Evolutionary conservation across 2,329 filamentous ascomycete species (phyloP).

Genomic region (Elsinoe arachidis): DNA sequence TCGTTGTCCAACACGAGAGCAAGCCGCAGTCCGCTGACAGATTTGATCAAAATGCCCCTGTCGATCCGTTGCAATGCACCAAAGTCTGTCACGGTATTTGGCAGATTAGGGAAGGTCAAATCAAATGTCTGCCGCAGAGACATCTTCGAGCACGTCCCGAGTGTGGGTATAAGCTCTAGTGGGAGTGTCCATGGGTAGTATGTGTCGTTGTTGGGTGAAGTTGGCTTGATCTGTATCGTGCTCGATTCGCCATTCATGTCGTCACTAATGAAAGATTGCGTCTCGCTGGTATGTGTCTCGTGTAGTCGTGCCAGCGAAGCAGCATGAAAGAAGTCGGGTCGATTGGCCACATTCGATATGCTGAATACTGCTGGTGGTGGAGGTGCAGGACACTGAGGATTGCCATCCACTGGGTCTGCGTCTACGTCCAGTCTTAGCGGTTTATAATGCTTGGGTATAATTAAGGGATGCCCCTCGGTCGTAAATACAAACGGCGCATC

Average conservation of each 20-base stretch:
- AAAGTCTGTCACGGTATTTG: conserved; percentile 35
- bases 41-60: conserved; percentile 53
- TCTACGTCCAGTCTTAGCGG: neutral
- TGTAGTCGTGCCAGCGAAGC: conserved; percentile 77
- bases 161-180: conserved; percentile 58
- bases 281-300: conserved; percentile 49
- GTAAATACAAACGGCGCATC: conserved; percentile 89
- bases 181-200: conserved; percentile 93
- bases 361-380: conserved; percentile 55
- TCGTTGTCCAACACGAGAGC: conserved; percentile 58
- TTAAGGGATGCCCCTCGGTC: conserved; percentile 87
- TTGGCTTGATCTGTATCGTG: conserved; percentile 45
- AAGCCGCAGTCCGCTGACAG: conserved; percentile 52
- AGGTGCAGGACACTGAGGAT: conserved; percentile 52
- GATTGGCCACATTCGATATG: conserved; percentile 69
- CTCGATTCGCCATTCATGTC: conserved; percentile 37
- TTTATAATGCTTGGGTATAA: conserved; percentile 52
- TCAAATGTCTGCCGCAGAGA: conserved; percentile 63
- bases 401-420: conserved; percentile 1
- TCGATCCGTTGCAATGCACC: conserved; percentile 48
- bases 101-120: conserved; percentile 53
- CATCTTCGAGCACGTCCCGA: conserved; percentile 70
- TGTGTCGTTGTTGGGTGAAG: conserved; percentile 65
- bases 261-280: conserved; percentile 1
- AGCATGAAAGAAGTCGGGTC: conserved; percentile 78